phyloP scores from a whole-genome alignment of 129 eudicot genomes.

The sunflower (Helianthus annuus) region DNA sequence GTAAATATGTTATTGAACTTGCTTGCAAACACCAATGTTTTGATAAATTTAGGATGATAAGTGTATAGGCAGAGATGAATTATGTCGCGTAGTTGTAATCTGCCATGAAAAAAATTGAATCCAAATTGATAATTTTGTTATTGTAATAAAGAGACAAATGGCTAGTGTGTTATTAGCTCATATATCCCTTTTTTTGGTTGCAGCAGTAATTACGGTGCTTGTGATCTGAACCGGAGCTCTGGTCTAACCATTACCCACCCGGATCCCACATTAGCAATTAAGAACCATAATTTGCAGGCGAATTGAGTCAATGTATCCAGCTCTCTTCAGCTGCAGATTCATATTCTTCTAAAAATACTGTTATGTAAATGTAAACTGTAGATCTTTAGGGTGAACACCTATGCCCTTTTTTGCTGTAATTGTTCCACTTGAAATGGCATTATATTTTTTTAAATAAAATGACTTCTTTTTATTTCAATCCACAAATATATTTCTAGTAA shows the following conservation, averaged over 20 bases:
- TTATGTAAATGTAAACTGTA: slow-evolving; percentile 23
- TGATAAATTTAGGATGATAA: not conserved
- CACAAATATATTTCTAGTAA: not conserved
- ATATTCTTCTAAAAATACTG: slow-evolving; percentile 11
- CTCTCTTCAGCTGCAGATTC: slow-evolving; percentile 5
- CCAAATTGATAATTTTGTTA: not conserved
- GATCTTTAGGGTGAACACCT: slow-evolving; percentile 15
- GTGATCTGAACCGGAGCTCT: slow-evolving; percentile 28
- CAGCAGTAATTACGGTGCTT: slow-evolving; percentile 34
- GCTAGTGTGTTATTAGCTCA: not conserved
- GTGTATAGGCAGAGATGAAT: not conserved
- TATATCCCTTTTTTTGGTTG: not conserved
- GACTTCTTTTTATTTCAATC: not conserved
- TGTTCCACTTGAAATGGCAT: slow-evolving; percentile 28
- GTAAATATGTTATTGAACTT: not conserved
- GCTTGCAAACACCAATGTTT: slow-evolving; percentile 4
- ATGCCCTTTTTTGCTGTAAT: slow-evolving; percentile 12
- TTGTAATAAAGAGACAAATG: not conserved
- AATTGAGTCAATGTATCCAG: slow-evolving; percentile 1
- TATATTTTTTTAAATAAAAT: not conserved
- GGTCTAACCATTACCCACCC: not conserved
- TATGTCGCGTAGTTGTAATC: not conserved
- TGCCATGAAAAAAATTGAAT: not conserved
- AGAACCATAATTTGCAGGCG: slow-evolving; percentile 12
- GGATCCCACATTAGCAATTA: not conserved